Conservation (phyloP, 495 filamentous ascomycete genomes). For the Aspergillus ellipticus region DNA sequence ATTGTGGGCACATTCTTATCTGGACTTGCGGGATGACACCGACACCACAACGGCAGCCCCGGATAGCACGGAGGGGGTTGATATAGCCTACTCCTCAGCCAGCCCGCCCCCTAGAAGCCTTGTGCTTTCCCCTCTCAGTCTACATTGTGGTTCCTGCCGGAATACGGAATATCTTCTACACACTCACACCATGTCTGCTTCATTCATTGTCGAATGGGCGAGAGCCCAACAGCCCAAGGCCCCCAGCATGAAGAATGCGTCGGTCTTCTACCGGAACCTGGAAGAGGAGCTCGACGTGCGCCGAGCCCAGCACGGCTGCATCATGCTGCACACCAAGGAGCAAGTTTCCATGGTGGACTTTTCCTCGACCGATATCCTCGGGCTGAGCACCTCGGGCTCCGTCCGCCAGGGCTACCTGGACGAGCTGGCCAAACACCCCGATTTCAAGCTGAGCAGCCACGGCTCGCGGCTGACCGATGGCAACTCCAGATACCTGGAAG, state of each 20-base stretch:
- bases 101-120: too few species aligned
- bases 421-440: neutral
- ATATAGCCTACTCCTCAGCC: too few species aligned
- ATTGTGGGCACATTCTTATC: too few species aligned
- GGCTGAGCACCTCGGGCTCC: neutral
- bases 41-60: too few species aligned
- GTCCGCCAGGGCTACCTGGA: neutral
- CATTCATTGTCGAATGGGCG: neutral
- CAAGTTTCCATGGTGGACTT: neutral
- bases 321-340: neutral
- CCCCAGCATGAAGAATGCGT: neutral
- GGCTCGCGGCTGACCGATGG: constrained; percentile 54
- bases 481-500: constrained; percentile 60
- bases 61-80: too few species aligned
- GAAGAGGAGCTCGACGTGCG: neutral
- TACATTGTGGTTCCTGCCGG: too few species aligned
- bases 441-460: constrained; percentile 27
- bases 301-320: neutral
- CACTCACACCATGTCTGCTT: too few species aligned
- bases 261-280: neutral
- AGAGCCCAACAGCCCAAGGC: neutral
- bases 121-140: too few species aligned
- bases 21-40: too few species aligned
- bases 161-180: too few species aligned
- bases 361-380: neutral